These are phyloP conservation scores for Cercophora samala DNA, from an alignment of 495 filamentous ascomycete species.

Conservation along the genomic window DNA sequence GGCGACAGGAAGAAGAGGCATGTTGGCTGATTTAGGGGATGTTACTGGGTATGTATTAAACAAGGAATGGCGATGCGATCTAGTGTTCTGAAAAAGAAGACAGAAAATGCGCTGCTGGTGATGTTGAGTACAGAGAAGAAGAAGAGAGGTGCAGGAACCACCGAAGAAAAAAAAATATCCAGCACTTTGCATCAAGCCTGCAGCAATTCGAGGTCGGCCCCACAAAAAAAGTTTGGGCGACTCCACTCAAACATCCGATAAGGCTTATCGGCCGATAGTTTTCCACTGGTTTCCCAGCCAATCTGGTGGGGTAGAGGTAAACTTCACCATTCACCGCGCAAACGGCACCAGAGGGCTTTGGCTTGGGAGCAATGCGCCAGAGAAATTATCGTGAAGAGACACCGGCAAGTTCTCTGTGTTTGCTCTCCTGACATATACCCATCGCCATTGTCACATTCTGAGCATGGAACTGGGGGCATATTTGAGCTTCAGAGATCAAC, in stretches of 20 bases:
- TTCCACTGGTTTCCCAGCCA: constrained; percentile 20
- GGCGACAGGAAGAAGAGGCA: constrained; percentile 59
- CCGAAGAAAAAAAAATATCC: constrained; percentile 22
- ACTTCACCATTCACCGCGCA: constrained; percentile 7
- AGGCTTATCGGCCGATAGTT: constrained; percentile 24
- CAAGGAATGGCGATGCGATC: background rate
- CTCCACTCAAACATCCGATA: constrained; percentile 24
- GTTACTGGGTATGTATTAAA: constrained; percentile 1
- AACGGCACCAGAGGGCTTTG: background rate
- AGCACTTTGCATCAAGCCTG: background rate
- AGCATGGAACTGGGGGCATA: background rate
- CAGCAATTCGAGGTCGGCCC: constrained; percentile 14
- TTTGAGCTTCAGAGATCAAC: background rate
- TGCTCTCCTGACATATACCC: background rate
- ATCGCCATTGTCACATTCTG: background rate
- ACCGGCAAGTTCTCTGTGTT: background rate
- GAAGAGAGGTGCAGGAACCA: constrained; percentile 7
- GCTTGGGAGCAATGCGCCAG: background rate
- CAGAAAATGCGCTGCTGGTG: background rate
- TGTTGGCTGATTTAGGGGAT: constrained; percentile 18
- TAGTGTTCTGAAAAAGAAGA: background rate
- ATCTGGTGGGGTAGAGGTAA: background rate
- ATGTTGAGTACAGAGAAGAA: constrained; percentile 9
- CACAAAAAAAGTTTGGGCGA: constrained; percentile 24
- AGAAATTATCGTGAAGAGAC: background rate